Evolutionary conservation across 2,329 filamentous ascomycete species (phyloP), one percentile per base, ranked within the genome.

Genomic region (Ambrosiella beaveri): DNA sequence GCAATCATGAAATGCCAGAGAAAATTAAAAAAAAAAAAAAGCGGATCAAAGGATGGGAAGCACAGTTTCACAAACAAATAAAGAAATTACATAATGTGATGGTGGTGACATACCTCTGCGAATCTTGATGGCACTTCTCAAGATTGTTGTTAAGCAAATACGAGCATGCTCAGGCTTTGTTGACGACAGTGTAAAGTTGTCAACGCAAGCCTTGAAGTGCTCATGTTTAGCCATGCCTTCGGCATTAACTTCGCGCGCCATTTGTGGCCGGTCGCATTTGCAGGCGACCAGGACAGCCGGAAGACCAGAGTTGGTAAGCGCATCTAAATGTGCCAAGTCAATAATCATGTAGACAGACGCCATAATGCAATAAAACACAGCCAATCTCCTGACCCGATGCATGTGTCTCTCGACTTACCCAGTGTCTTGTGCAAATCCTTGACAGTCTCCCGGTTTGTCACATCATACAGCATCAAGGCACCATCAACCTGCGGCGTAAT

Each of bases 391-490:
- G 11, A n/a, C 12, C 7, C 45, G 56, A 57, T 15, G n/a, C 11
- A 27, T 27, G 27, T 27, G 27, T 27, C 27, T 27, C 27, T 27
- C 38, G 60, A 80, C 85, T 79, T 76, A 95, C 90, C 82, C 67
- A 95, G 74, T 62, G 87, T 81, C 64, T 85, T 79, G 45, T 86
- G 84, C 57, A 95, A 75, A 61, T 85, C 80, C 60, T 78, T 76
- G 64, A 95, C 80, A 67, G 84, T 91, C 61, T 83, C 80, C 64
- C 81, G 78, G 67, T 86, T 85, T 69, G 82, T 86, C 50, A 94
- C 85, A 75, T 96, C 88, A 74, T 95, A 95, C 54, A 97, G 73
- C 60, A 91, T 80, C 64, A 96, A 72, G 51, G 86, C 88, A 17
- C 86, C 91, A 65, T 97, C 87, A 65, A 95, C 79, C 45, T 77